A percentile compares a stretch with the other conserved stretches of the same genome.
phyloP scores from a whole-genome alignment of 2,329 filamentous ascomycete species.

The Onygena corvina region DNA sequence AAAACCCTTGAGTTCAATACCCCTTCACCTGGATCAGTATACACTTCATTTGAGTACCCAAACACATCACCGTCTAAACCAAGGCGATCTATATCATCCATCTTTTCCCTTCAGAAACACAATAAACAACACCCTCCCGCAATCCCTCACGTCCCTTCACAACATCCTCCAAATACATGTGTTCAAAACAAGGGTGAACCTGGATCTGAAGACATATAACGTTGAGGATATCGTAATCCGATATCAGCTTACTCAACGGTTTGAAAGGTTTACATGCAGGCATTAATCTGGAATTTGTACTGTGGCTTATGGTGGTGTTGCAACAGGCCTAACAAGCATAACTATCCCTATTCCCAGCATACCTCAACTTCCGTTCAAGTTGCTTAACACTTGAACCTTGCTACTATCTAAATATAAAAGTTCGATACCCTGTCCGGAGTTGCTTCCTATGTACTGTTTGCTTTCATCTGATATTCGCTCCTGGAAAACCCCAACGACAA shows the following conservation, averaged over 20 bases:
- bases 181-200: background rate
- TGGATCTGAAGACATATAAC: background rate
- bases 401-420: conserved; percentile 1
- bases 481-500: background rate
- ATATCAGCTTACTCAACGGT: background rate
- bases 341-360: background rate
- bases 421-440: background rate
- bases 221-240: background rate
- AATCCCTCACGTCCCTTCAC: background rate
- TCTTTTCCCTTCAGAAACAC: background rate
- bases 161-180: background rate
- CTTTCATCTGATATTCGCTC: background rate
- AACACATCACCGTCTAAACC: conserved; percentile 1
- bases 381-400: conserved; percentile 5
- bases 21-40: background rate
- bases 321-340: background rate
- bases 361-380: conserved; percentile 1
- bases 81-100: background rate
- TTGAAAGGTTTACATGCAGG: background rate
- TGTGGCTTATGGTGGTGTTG: background rate
- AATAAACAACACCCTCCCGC: background rate
- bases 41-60: background rate
- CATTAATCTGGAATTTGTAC: background rate
- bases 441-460: conserved; percentile 6
- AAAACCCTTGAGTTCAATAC: conserved; percentile 5